Evolutionary conservation across 2,329 filamentous ascomycete species (phyloP), one percentile per base, ranked within the genome.

Genomic region (Parastagonospora avenae): DNA sequence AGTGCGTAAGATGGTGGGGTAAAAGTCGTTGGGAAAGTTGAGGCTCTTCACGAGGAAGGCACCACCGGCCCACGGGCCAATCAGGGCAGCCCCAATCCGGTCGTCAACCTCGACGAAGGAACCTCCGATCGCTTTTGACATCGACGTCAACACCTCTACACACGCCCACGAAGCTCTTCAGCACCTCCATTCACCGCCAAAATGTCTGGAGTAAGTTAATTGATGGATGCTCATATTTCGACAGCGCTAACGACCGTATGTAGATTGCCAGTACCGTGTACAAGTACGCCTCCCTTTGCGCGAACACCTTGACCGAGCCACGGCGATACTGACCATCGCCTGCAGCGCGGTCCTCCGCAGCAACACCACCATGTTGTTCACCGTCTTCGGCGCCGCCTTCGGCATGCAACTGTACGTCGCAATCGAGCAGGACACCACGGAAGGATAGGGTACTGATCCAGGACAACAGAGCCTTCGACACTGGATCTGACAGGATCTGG

Each of bases 321-420:
- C 15, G 11, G 16, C 57, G 19, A 50, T 43, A 62, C 70, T 71
- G 52, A 71, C 60, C 59, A 55, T 71, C 70, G 55, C 44, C 32
- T 63, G 62, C 77, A 97, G 94, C 82, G 77, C 85, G 72, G 71
- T 97, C 65, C 88, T 97, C 82, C 87, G 89, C 77, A 87, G 84
- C 74, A 99, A 99, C 83, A 88, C 84, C 68, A 82, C 89, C 75
- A 96, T 96, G 85, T 82, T 99, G 69, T 88, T 85, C 63, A 83
- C 86, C 60, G 90, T 99, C 73, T 99, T 99, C 76, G 84, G 81
- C 64, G 83, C 86, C 63, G 93, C 92, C 63, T 99, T 99, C 74
- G 90, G 83, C 60, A 92, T 96, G 74, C 91, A 97, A 82, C 84
- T 99, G 94, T 99, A 85, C 73, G 90, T 79, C 30, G 49, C 38